Evolutionary conservation across 2,329 filamentous ascomycete species (phyloP).

Genomic region (Didymella lethalis): DNA sequence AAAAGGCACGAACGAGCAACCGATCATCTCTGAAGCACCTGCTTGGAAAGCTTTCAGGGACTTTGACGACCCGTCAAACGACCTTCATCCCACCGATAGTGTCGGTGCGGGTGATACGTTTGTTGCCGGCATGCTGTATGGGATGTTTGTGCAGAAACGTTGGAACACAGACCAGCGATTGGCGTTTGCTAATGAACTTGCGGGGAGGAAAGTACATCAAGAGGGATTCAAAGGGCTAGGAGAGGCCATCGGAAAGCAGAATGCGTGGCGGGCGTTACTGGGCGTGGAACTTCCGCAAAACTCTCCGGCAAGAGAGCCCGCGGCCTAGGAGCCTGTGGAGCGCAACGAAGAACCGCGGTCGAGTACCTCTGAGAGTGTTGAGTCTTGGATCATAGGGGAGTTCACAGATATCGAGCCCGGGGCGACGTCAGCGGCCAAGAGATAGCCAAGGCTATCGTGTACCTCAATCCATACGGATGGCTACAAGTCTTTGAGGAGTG

Average conservation of each 20-base stretch:
- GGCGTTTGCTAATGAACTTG: constrained; percentile 70
- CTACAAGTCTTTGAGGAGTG: too few relatives aligned
- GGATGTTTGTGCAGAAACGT: constrained; percentile 60
- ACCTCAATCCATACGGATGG: neutral
- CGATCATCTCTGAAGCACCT: constrained; percentile 16
- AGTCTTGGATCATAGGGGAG: too few relatives aligned
- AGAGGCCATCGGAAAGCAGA: neutral
- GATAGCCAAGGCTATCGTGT: neutral
- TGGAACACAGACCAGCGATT: constrained; percentile 62
- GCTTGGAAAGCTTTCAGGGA: neutral
- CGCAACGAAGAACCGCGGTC: neutral
- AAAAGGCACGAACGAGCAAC: constrained; percentile 27
- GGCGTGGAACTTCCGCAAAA: neutral
- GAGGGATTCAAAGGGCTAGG: constrained; percentile 64
- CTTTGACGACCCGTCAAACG: neutral
- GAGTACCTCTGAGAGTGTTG: neutral
- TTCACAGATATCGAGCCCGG: too few relatives aligned
- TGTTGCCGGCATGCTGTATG: constrained; percentile 74
- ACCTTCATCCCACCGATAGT: constrained; percentile 58
- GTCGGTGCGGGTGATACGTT: constrained; percentile 81
- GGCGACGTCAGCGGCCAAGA: too few relatives aligned
- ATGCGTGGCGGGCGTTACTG: constrained; percentile 1
- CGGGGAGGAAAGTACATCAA: constrained; percentile 71
- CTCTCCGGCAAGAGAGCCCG: neutral
- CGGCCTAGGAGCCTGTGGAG: neutral